Conservation (phyloP, 2,329 filamentous ascomycete genomes). For the Dendryphion nanum region DNA sequence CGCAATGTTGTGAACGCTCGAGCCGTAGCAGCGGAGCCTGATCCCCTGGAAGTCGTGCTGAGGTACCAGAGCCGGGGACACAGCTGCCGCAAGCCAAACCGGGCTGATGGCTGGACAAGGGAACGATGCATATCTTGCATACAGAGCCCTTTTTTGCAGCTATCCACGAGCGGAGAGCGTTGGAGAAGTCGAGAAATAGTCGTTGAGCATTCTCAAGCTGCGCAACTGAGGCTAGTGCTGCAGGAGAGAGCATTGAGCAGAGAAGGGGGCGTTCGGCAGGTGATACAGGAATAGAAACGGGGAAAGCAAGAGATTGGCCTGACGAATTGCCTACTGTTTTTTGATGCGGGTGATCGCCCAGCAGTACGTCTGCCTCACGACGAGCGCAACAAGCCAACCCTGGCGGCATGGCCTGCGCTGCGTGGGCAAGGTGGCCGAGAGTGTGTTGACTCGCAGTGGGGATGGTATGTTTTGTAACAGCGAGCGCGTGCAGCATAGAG, state of each 20-base stretch:
- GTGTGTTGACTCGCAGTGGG: conserved; percentile 17
- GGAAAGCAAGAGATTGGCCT: background rate
- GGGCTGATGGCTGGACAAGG: conserved; percentile 29
- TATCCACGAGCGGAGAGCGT: no score
- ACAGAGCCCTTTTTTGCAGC: no score
- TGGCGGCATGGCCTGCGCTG: no score
- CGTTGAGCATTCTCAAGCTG: background rate
- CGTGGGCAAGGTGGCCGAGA: no score
- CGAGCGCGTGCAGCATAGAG: conserved; percentile 11
- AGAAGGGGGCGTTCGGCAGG: conserved; percentile 20
- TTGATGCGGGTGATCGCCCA: conserved; percentile 23
- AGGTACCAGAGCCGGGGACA: conserved; percentile 27
- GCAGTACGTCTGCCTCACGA: conserved; percentile 14
- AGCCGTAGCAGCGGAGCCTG: conserved; percentile 26
- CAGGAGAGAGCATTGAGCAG: conserved; percentile 22
- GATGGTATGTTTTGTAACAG: conserved; percentile 20
- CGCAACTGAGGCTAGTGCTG: conserved; percentile 18
- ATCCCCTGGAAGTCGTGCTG: conserved; percentile 16
- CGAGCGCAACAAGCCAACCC: conserved; percentile 6
- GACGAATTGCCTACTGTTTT: conserved; percentile 5
- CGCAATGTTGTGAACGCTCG: conserved; percentile 22
- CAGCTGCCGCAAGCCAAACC: conserved; percentile 34
- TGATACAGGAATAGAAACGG: conserved; percentile 23
- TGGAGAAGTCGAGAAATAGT: background rate
- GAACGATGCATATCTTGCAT: conserved; percentile 18